A percentile compares a stretch with the other conserved stretches of the same genome.
Evolutionary conservation across 73 alveolate genomes (phyloP).

Genomic region (Paramecium octaurelia): DNA sequence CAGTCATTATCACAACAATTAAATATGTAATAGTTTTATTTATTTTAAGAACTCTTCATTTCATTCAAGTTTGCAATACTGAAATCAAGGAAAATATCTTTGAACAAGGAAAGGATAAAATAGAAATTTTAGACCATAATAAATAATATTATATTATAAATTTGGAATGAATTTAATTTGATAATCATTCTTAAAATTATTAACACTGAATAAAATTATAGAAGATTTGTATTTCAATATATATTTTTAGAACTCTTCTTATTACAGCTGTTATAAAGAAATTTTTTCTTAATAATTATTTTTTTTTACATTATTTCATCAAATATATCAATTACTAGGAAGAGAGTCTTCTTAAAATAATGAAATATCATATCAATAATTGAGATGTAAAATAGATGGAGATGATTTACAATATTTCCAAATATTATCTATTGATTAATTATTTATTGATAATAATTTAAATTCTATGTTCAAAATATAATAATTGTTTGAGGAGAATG

Average conservation of each 20-base stretch:
- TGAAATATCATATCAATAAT: too few species aligned
- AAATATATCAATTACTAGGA: too few species aligned
- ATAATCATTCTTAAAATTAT: too few species aligned
- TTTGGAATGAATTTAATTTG: not conserved
- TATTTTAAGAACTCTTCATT: not conserved
- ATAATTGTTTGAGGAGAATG: not conserved
- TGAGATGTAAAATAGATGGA: too few species aligned
- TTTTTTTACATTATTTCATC: too few species aligned
- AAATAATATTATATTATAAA: not conserved
- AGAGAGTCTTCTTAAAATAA: too few species aligned
- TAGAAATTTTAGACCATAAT: not conserved
- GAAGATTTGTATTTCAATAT: too few species aligned
- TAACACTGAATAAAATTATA: too few species aligned
- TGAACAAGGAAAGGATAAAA: not conserved
- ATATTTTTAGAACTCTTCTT: too few species aligned
- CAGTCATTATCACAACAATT: not conserved
- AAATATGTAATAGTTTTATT: not conserved
- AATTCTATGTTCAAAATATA: constrained; percentile 19
- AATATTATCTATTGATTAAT: not conserved
- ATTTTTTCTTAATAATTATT: too few species aligned
- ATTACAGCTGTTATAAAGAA: too few species aligned
- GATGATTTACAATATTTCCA: too few species aligned
- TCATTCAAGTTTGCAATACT: not conserved
- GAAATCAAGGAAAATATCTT: not conserved
- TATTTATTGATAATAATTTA: not conserved